phyloP scores from a whole-genome alignment of 441 rosid species.

The Pelargonium cotyledonis region DNA sequence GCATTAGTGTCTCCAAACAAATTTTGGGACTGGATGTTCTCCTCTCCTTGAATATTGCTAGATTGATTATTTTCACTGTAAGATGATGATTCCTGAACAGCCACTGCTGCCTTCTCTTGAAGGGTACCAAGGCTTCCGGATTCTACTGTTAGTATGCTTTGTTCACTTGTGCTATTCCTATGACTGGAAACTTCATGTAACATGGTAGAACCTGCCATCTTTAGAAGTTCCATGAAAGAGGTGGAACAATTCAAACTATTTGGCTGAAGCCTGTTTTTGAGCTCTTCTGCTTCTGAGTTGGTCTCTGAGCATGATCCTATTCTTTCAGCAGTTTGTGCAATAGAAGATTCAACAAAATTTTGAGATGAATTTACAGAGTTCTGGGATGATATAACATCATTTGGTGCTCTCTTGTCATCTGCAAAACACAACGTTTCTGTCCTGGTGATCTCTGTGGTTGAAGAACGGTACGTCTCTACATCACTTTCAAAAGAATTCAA shows the following conservation, averaged over 20 bases:
- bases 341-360: not conserved
- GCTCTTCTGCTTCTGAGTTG: slow-evolving; percentile 39
- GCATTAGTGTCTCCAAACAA: slow-evolving; percentile 22
- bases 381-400: not conserved
- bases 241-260: slow-evolving; percentile 22
- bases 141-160: slow-evolving; percentile 22
- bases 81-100: slow-evolving; percentile 23
- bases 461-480: slow-evolving; percentile 25
- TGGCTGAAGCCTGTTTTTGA: slow-evolving; percentile 18
- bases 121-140: slow-evolving; percentile 22
- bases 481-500: slow-evolving; percentile 23
- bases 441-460: slow-evolving; percentile 25
- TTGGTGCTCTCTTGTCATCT: slow-evolving; percentile 23
- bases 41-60: slow-evolving; percentile 25
- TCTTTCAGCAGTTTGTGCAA: slow-evolving; percentile 31
- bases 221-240: slow-evolving; percentile 54
- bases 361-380: not conserved
- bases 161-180: slow-evolving; percentile 21
- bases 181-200: slow-evolving; percentile 26
- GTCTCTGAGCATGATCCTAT: slow-evolving; percentile 35
- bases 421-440: slow-evolving; percentile 17
- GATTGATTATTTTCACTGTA: slow-evolving; percentile 28
- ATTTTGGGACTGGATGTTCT: slow-evolving; percentile 25
- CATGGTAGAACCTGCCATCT: slow-evolving; percentile 33
- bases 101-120: slow-evolving; percentile 22